These are phyloP conservation scores for Malus asiatica DNA, from an alignment of 306 rosid species.

Conservation along the genomic window DNA sequence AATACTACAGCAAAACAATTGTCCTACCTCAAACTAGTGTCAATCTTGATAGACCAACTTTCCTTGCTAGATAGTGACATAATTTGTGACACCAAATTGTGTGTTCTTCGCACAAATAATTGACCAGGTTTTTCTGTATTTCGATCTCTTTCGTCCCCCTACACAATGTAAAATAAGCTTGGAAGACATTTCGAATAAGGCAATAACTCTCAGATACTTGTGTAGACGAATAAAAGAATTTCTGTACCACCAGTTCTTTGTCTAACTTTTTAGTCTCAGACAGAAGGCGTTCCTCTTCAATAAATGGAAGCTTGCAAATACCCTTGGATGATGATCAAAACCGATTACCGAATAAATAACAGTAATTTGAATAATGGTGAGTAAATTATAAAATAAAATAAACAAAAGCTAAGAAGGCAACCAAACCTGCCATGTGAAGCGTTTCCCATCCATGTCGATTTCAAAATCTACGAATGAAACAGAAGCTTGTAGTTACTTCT, in stretches of 20 bases:
- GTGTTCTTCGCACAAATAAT: slow-evolving; percentile 19
- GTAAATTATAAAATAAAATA: background rate
- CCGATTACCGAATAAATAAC: too few relatives aligned
- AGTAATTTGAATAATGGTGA: background rate
- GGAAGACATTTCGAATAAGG: background rate
- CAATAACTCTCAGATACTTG: background rate
- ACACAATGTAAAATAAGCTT: background rate
- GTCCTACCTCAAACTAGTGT: slow-evolving; percentile 23
- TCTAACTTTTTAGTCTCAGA: slow-evolving; percentile 28
- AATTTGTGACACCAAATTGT: slow-evolving; percentile 20
- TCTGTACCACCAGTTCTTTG: slow-evolving; percentile 33
- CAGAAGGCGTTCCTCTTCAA: slow-evolving; percentile 39
- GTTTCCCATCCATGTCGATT: slow-evolving; percentile 47
- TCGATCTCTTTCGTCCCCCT: slow-evolving; percentile 35
- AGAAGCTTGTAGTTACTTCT: background rate
- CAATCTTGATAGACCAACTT: slow-evolving; percentile 1
- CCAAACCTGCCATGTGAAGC: slow-evolving; percentile 47
- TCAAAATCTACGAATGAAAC: slow-evolving; percentile 31
- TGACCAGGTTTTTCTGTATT: slow-evolving; percentile 23
- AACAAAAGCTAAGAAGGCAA: background rate
- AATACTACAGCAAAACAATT: background rate
- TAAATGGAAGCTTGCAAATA: slow-evolving; percentile 40
- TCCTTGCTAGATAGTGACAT: background rate
- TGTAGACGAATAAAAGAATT: background rate
- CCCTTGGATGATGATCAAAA: slow-evolving; percentile 21